Conservation (phyloP, 2,329 filamentous ascomycete species). For the Calonectria hawksworthii region DNA sequence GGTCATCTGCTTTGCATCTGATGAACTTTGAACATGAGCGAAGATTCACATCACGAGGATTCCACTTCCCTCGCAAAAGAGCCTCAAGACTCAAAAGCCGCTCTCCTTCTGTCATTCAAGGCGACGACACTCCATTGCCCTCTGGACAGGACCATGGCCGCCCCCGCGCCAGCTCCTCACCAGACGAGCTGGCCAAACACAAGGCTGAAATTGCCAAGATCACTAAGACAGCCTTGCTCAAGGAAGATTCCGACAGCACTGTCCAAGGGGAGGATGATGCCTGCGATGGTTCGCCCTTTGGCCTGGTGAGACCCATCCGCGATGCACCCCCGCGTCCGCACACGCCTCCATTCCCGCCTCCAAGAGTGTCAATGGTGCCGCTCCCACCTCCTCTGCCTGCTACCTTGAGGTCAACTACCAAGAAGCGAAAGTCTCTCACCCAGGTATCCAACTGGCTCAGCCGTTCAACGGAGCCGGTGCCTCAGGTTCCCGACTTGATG, state of each 20-base stretch:
- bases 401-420: neutral
- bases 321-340: neutral
- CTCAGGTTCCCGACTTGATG: neutral
- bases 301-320: neutral
- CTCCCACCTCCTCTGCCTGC: neutral
- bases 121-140: neutral
- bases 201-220: neutral
- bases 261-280: neutral
- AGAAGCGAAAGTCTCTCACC: conserved; percentile 3
- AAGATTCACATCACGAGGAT: neutral
- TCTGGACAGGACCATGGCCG: neutral
- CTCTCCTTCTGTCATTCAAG: neutral
- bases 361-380: neutral
- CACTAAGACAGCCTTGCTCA: neutral
- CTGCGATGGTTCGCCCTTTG: neutral
- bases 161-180: neutral
- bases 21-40: neutral
- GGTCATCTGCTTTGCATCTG: neutral
- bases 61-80: neutral
- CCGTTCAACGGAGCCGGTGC: neutral
- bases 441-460: conserved; percentile 2
- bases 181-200: neutral
- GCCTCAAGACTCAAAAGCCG: neutral
- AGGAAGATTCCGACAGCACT: neutral
- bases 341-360: neutral